phyloP scores from a whole-genome alignment of 306 rosid species.

The Carpinus viminea region DNA sequence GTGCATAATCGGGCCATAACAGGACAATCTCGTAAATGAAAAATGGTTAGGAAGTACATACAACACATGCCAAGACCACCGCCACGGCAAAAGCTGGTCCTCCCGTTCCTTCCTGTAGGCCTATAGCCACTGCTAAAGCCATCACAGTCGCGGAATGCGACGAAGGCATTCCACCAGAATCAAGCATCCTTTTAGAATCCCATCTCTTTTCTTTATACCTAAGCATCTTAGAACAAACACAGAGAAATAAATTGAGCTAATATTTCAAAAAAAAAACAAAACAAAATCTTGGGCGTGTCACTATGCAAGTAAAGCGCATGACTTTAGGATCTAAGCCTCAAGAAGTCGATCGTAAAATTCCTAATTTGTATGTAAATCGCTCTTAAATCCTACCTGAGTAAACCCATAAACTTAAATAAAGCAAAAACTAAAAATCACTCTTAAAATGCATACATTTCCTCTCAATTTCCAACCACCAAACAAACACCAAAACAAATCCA shows the following conservation, averaged over 20 bases:
- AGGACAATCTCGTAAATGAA: background rate
- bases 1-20: background rate
- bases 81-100: constrained; percentile 80
- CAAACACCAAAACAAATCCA: background rate
- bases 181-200: constrained; percentile 83
- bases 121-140: constrained; percentile 70
- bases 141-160: constrained; percentile 90
- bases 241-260: constrained; percentile 26
- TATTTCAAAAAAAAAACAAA: background rate
- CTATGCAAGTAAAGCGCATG: constrained; percentile 2
- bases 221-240: constrained; percentile 43
- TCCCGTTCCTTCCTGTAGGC: constrained; percentile 70
- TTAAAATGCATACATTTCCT: background rate
- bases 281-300: background rate
- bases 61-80: constrained; percentile 73
- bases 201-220: constrained; percentile 92
- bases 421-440: background rate
- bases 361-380: background rate
- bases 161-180: constrained; percentile 93
- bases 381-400: background rate
- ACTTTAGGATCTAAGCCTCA: background rate
- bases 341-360: background rate
- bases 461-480: background rate
- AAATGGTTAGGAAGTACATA: constrained; percentile 36
- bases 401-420: background rate